phyloP scores from a whole-genome alignment of 2,329 filamentous ascomycete species.

The Phaeosphaeriaceae sp. region DNA sequence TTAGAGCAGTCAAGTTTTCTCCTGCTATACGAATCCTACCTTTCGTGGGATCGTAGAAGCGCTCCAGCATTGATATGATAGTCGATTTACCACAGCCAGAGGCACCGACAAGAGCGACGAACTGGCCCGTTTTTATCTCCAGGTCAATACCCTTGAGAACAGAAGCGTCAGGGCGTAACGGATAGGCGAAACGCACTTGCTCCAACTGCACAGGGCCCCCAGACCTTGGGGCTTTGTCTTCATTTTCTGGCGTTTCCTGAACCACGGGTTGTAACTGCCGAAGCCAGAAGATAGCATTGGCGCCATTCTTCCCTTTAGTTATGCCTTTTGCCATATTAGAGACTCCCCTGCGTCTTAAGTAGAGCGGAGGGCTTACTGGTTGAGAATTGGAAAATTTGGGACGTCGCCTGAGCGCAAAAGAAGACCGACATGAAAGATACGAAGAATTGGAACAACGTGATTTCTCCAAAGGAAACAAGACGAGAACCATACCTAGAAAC shows the following conservation, averaged over 20 bases:
- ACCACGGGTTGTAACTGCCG: constrained; percentile 42
- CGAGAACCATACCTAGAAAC: constrained; percentile 26
- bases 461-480: constrained; percentile 49
- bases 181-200: constrained; percentile 5
- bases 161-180: background rate
- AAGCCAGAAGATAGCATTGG: constrained; percentile 57
- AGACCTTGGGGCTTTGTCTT: constrained; percentile 5
- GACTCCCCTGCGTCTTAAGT: background rate
- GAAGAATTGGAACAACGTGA: constrained; percentile 85
- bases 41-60: constrained; percentile 80
- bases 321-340: constrained; percentile 93
- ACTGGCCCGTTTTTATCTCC: constrained; percentile 56
- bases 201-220: constrained; percentile 8
- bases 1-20: constrained; percentile 68
- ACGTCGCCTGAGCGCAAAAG: constrained; percentile 87
- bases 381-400: constrained; percentile 89
- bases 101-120: constrained; percentile 72
- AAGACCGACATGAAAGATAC: constrained; percentile 83
- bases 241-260: constrained; percentile 30
- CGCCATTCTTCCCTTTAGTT: constrained; percentile 88
- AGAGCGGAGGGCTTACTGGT: constrained; percentile 65
- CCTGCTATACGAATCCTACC: constrained; percentile 77
- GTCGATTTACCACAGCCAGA: constrained; percentile 93
- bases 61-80: constrained; percentile 84
- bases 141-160: constrained; percentile 8